Conservation (phyloP, 139 green algal species). For the Coelastrella sp. region DNA sequence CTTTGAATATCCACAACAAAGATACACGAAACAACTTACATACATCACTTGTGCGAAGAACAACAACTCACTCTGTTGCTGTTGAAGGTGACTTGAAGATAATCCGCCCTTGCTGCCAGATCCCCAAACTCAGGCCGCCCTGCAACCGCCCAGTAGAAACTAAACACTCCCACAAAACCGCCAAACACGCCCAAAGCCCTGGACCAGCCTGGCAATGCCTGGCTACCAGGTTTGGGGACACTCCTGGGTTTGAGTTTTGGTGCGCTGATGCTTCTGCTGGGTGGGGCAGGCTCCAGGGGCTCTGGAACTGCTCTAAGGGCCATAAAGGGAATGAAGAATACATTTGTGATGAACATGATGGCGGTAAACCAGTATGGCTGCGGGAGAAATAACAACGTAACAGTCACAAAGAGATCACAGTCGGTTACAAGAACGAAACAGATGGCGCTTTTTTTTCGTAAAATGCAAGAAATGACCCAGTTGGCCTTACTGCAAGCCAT, state of each 20-base stretch:
- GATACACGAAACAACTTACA: too few relatives aligned
- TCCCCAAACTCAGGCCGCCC: slow-evolving; percentile 80
- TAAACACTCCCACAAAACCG: slow-evolving; percentile 65
- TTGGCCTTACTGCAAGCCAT: too few relatives aligned
- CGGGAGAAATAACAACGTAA: slow-evolving; percentile 37
- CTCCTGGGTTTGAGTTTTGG: neutral
- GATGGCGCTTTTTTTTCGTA: too few relatives aligned
- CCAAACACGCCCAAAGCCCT: slow-evolving; percentile 35
- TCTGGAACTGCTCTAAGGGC: slow-evolving; percentile 71
- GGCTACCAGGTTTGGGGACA: slow-evolving; percentile 14
- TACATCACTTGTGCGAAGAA: too few relatives aligned
- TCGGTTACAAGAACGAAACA: neutral
- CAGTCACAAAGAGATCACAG: neutral
- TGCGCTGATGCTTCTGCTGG: slow-evolving; percentile 15
- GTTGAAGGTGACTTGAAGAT: slow-evolving; percentile 55
- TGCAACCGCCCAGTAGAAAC: slow-evolving; percentile 70
- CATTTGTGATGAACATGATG: slow-evolving; percentile 87
- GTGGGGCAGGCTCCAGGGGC: slow-evolving; percentile 13
- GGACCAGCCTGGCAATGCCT: slow-evolving; percentile 54
- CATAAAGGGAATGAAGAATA: slow-evolving; percentile 87
- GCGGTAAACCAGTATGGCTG: slow-evolving; percentile 62
- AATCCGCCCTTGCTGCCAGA: slow-evolving; percentile 62
- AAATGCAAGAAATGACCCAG: too few relatives aligned
- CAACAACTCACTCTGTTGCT: slow-evolving; percentile 53
- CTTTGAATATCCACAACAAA: too few relatives aligned